Base-by-base conservation (phyloP, 257 asterid species). In the Eustoma russellianum region DNA sequence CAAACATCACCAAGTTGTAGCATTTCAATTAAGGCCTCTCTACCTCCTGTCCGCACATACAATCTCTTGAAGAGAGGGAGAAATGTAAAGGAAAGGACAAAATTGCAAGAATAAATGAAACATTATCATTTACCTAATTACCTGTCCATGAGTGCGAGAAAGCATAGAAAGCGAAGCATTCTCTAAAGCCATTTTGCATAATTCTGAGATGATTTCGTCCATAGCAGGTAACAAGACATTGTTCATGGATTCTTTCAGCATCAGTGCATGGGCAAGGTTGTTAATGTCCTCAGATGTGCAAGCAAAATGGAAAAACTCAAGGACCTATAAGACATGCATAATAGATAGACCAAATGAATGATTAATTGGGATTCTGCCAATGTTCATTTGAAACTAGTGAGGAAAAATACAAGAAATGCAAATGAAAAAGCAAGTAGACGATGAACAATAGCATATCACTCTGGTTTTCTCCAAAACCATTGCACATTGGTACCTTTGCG, bases 131-230 rank as follows among this genome's bases (percentile, higher is more conserved):
- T 6, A 46, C 14, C 13, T 7, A 30, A 13, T 38, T 71, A 76
- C 82, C 79, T 77, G 83, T 13, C 83, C 83, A 50, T 77, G 83
- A 45, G 83, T 77, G 51, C 80, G 83, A 55, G 83, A 77, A 67
- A 77, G 83, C 83, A 77, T 70, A 34, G 83, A 66, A 17, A 70
- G 34, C 48, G 17, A 13, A 9, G 80, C 76, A 65, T 74, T 52
- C 48, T 53, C 53, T 41, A 53, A 45, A 53, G 83, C 83, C 68
- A 77, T 24, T 53, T 59, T 45, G 41, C 73, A 57, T 53, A 73
- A 61, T 50, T 67, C 58, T 30, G 64, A 61, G 48, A 73, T 67
- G 58, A 77, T 53, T 44, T 74, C 67, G 56, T 77, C 80, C 77
- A 77, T 70, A 51, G 49, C 64, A 0, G 83, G 83, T 7, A 73